phyloP scores from a whole-genome alignment of 345 rosid species.

The Alliaria petiolata region DNA sequence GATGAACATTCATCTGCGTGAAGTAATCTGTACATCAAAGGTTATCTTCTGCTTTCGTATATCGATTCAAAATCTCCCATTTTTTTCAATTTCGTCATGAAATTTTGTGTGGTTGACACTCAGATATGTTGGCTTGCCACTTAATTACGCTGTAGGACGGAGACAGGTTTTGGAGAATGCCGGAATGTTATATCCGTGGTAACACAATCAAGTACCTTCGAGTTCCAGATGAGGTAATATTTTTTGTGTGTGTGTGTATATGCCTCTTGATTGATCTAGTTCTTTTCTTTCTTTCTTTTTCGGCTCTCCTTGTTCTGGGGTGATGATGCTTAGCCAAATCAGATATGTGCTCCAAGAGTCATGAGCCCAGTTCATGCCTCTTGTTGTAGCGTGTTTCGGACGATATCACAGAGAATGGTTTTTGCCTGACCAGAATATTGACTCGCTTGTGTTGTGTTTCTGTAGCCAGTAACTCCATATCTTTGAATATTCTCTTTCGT shows the following conservation, averaged over 20 bases:
- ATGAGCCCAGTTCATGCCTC: neutral
- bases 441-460: neutral
- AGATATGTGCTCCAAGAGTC: constrained; percentile 34
- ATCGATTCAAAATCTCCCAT: neutral
- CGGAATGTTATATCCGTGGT: constrained; percentile 98
- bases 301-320: neutral
- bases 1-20: constrained; percentile 99
- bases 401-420: constrained; percentile 36
- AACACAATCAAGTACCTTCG: constrained; percentile 97
- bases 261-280: neutral
- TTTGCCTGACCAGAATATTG: constrained; percentile 32
- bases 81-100: neutral
- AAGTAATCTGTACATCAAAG: constrained; percentile 98
- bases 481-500: neutral
- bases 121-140: neutral
- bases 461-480: neutral
- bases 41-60: constrained; percentile 28
- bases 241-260: neutral
- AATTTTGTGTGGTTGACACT: neutral
- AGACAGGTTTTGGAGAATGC: constrained; percentile 99
- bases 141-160: constrained; percentile 62
- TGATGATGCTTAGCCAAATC: constrained; percentile 42
- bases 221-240: constrained; percentile 92
- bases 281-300: neutral
- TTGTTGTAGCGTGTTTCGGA: constrained; percentile 32